Evolutionary conservation across 805 yeast species (phyloP).

Genomic region (Metschnikowia vanudenii): DNA sequence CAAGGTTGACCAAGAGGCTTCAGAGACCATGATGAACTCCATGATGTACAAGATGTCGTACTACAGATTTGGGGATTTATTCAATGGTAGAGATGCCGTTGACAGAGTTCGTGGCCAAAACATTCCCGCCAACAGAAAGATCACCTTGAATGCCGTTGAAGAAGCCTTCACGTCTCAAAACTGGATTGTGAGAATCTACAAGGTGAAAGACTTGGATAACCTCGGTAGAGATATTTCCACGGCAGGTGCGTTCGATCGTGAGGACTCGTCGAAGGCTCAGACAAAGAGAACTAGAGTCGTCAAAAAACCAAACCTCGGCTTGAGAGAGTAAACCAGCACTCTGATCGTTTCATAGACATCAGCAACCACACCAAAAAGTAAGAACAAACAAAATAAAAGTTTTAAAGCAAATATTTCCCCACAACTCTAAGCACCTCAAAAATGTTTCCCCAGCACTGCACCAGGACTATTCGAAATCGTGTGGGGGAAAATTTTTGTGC

Average conservation of each 20-base stretch:
- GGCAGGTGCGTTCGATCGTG: slow-evolving; percentile 54
- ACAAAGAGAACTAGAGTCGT: slow-evolving; percentile 42
- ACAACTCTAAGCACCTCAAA: too few species aligned
- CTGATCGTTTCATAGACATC: not conserved
- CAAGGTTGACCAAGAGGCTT: slow-evolving; percentile 76
- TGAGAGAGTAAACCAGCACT: slow-evolving; percentile 37
- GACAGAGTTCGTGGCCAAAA: slow-evolving; percentile 90
- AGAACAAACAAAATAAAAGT: not conserved
- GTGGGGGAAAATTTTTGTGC: not conserved
- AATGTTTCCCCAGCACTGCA: not conserved
- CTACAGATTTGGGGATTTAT: slow-evolving; percentile 78
- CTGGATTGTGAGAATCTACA: slow-evolving; percentile 94
- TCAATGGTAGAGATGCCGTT: slow-evolving; percentile 55
- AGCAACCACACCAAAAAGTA: not conserved
- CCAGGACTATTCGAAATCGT: not conserved
- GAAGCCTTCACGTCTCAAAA: slow-evolving; percentile 95
- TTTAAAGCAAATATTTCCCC: not conserved
- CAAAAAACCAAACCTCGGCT: slow-evolving; percentile 55
- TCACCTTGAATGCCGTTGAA: slow-evolving; percentile 71
- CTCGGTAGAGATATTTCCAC: slow-evolving; percentile 74
- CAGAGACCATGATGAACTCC: slow-evolving; percentile 83
- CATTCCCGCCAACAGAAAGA: slow-evolving; percentile 50
- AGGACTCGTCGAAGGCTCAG: slow-evolving; percentile 21
- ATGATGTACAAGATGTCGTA: slow-evolving; percentile 93
- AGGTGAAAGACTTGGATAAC: slow-evolving; percentile 83